Evolutionary conservation across 2,329 filamentous ascomycete genomes (phyloP).

Genomic region (Exophiala calicioides): DNA sequence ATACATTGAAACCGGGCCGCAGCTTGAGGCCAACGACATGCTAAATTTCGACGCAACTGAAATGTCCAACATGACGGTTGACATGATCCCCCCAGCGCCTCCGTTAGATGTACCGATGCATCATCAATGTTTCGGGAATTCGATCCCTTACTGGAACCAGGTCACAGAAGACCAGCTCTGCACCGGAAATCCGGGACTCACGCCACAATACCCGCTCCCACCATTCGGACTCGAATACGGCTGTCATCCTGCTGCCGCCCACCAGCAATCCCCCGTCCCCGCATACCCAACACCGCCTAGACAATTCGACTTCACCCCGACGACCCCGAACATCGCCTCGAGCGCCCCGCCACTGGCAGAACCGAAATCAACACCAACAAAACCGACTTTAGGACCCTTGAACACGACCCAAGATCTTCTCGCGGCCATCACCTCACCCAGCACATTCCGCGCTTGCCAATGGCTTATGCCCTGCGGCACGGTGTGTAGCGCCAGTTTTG

Average conservation of each 20-base stretch:
- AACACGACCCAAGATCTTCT: slow-evolving; percentile 17
- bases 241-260: slow-evolving; percentile 27
- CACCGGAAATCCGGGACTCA: slow-evolving; percentile 12
- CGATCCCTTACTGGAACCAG: slow-evolving; percentile 20
- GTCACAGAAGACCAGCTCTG: slow-evolving; percentile 20
- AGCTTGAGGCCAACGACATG: slow-evolving; percentile 11
- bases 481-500: slow-evolving; percentile 29
- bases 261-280: slow-evolving; percentile 14
- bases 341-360: too few species aligned
- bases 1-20: slow-evolving; percentile 1
- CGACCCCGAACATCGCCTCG: too few species aligned
- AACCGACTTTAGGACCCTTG: slow-evolving; percentile 7
- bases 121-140: slow-evolving; percentile 25
- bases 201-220: slow-evolving; percentile 20
- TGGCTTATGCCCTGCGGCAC: slow-evolving; percentile 33
- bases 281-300: background rate
- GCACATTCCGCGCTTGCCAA: slow-evolving; percentile 26
- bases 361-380: background rate
- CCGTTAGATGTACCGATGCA: slow-evolving; percentile 29
- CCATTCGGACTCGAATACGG: slow-evolving; percentile 22
- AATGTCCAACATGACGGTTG: slow-evolving; percentile 2
- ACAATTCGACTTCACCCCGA: background rate
- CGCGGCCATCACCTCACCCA: slow-evolving; percentile 12
- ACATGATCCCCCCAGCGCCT: slow-evolving; percentile 12
- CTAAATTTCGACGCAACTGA: slow-evolving; percentile 9